A percentile compares a stretch with the other conserved stretches of the same genome.
These are phyloP conservation scores for Chlorella ohadii DNA, from an alignment of 139 green algal species.

Conservation along the genomic window DNA sequence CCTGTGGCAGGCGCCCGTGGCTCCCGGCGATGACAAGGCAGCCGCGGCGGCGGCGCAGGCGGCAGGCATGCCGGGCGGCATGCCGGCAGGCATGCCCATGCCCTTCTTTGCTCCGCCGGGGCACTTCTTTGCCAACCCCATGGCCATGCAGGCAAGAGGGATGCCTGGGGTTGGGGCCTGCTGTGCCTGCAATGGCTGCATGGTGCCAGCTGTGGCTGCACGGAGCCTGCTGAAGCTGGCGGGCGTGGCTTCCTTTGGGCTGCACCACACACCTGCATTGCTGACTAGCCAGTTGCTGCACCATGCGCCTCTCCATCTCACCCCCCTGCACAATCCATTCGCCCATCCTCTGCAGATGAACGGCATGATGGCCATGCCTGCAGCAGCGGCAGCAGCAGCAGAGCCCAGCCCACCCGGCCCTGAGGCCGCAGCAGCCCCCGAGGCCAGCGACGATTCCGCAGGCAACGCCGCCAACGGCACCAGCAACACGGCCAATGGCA, in stretches of 20 bases:
- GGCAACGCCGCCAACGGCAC: neutral
- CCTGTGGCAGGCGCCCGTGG: neutral
- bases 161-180: no score
- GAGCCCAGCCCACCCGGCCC: neutral
- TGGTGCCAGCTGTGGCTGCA: no score
- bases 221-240: no score
- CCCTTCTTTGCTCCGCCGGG: conserved; percentile 23
- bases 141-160: conserved; percentile 7
- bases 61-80: neutral
- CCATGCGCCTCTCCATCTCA: neutral
- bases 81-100: conserved; percentile 6
- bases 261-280: no score
- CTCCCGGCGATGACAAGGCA: neutral
- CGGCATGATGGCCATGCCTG: conserved; percentile 13
- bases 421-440: neutral
- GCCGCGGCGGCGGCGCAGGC: neutral
- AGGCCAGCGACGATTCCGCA: neutral
- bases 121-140: neutral
- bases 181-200: no score
- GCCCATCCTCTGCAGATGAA: neutral
- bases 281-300: no score
- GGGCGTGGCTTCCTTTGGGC: no score
- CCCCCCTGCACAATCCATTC: neutral
- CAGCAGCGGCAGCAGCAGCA: neutral
- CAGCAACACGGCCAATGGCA: neutral